Evolutionary conservation across 164 flowering plant genomes (phyloP), one percentile per base, ranked within the genome.

Genomic region (Litsea cubeba): DNA sequence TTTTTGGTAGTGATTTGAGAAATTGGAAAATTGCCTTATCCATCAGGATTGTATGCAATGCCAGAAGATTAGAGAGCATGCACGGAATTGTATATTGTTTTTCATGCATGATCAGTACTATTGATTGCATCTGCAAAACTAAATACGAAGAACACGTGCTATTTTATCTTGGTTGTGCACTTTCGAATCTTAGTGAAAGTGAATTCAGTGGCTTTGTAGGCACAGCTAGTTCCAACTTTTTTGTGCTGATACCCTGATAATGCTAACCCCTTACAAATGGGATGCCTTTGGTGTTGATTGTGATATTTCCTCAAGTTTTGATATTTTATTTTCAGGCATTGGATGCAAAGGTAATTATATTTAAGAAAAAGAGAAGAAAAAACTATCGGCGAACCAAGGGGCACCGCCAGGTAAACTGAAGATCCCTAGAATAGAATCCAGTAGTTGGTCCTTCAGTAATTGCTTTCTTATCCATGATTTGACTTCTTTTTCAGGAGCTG

Each of bases 361-460:
- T 96, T 68, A 96, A 96, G 93, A 96, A 96, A 82, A 96, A 96
- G 82, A 87, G 97, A 74, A 88, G 98, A 73, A 96, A 96, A 91
- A 94, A 94, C 74, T 96, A 96, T 77, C 90, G 98, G 2, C 76
- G 98, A 76, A 91, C 95, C 73, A 96, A 89, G 77, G 98, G 98
- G 60, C 99, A 96, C 78, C 91, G 98, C 35, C 99, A 94, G 93
- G 98, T 96, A 88, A 76, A 60, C 74, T 24, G 35, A 57, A 49
- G 25, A 72, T 17, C 8, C 1, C 50, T 25, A 65, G 26, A 46
- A 68, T 25, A 57, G 40, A 25, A 15, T 40, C 46, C 50, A 70
- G 50, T 22, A 26, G 54, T 69, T 23, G 54, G 12, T 0, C 14
- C 1, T 17, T 67, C 23, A 24, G 26, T 60, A 32, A 35, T 74